phyloP scores from a whole-genome alignment of 2,329 filamentous ascomycete species.

The Calonectria hongkongensis region DNA sequence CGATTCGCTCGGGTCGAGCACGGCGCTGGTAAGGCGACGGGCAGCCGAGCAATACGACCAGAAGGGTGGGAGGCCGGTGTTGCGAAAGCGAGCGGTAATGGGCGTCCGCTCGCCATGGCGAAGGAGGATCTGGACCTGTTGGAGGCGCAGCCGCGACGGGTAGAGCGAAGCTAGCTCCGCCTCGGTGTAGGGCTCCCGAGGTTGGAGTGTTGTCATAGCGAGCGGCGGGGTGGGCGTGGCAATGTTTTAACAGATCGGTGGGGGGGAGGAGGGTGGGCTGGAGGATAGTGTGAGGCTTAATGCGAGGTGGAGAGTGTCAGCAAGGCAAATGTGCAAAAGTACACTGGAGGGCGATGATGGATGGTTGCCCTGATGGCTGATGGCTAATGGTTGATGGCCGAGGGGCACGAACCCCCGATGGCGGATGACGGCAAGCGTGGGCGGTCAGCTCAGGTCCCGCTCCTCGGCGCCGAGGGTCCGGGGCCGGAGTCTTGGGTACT shows the following conservation, averaged over 20 bases:
- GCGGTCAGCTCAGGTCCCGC: conserved; percentile 18
- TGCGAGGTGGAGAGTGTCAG: neutral
- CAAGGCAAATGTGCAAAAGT: neutral
- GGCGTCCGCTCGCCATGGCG: conserved; percentile 89
- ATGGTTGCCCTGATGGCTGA: conserved; percentile 1
- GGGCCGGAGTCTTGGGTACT: conserved; percentile 15
- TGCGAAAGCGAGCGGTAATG: conserved; percentile 90
- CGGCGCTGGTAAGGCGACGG: conserved; percentile 76
- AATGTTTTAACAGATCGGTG: neutral
- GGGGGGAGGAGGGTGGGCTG: neutral
- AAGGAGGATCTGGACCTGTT: conserved; percentile 91
- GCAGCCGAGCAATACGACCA: conserved; percentile 95
- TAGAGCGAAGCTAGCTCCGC: conserved; percentile 89
- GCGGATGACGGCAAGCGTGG: conserved; percentile 33
- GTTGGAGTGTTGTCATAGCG: conserved; percentile 85
- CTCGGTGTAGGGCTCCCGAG: conserved; percentile 84
- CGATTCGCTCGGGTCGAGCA: conserved; percentile 65
- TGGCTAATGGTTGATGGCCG: no score
- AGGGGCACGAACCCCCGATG: neutral
- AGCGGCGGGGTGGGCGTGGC: neutral
- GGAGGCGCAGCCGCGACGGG: conserved; percentile 85
- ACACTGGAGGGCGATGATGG: conserved; percentile 5
- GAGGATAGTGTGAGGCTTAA: conserved; percentile 1
- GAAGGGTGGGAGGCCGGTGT: conserved; percentile 79
- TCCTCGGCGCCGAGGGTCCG: conserved; percentile 27